Conservation (phyloP, 345 rosid species). For the Corymbia maculata region DNA sequence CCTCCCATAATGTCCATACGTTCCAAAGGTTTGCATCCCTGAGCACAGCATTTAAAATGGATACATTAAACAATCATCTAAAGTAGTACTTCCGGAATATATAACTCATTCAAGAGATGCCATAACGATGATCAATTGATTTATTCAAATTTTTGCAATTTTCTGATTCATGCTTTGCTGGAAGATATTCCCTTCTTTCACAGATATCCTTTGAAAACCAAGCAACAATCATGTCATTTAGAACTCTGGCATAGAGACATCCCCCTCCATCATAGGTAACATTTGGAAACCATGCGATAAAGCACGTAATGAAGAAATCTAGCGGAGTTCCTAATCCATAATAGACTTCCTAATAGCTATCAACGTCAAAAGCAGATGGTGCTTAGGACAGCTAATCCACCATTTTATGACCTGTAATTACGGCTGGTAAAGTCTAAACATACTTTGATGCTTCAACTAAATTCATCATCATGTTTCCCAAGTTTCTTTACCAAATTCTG, state of each 20-base stretch:
- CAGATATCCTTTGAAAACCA: neutral
- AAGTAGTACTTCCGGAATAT: neutral
- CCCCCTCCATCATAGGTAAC: neutral
- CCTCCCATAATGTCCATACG: constrained; percentile 78
- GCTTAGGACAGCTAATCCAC: neutral
- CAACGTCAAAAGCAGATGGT: neutral
- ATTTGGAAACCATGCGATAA: no score
- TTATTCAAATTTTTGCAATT: neutral
- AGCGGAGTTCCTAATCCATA: neutral
- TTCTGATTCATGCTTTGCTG: neutral
- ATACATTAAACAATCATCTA: neutral
- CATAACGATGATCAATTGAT: neutral
- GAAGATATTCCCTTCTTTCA: neutral
- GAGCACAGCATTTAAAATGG: neutral
- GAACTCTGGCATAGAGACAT: neutral
- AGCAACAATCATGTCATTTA: neutral
- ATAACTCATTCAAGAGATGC: neutral
- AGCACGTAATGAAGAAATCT: neutral
- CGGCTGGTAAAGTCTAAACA: neutral
- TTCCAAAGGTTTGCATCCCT: constrained; percentile 91
- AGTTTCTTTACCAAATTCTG: neutral
- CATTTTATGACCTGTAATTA: neutral
- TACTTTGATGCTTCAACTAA: neutral
- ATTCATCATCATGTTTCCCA: neutral
- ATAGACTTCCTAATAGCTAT: neutral